Base-by-base conservation (phyloP, 192 early-diverging fungal genomes). In the Backusella sp. region DNA sequence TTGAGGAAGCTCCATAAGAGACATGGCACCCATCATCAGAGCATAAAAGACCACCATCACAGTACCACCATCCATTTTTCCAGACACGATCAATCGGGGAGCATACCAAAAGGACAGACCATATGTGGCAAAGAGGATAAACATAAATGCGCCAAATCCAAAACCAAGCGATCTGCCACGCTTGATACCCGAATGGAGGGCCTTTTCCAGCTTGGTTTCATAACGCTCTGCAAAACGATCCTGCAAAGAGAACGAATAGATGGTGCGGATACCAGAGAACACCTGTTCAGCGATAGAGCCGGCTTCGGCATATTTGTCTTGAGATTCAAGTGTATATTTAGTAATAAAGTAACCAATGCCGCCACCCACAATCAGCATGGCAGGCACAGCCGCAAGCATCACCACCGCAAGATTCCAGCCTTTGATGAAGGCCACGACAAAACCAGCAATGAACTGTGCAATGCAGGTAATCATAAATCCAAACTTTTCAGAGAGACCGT, bases 31-130 rank as follows among this genome's bases (percentile, higher is more conserved):
- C 49, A 97, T 91, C 2, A 96, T 86, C 76, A 97, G 84, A 46
- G 92, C 41, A 79, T 97, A 95, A 79, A 98, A 97, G 71, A 93
- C 93, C 72, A 89, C 94, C 36, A 96, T 79, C n/a, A 97, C 91
- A 21, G 84, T 69, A 0, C 82, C 85, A 44, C 86, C 83, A 41
- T 37, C 72, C 71, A 87, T 79, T 39, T 75, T 70, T 2, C 83
- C 78, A 17, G 82, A 30, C 14, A 62, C 59, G 69, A 92, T 88
- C 34, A 91, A 84, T 56, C 76, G 82, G 56, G 89, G 77, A 42
- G 94, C 96, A 77, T 94, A 96, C 88, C 91, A 95, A 84, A 94
- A 94, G 12, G 94, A 89, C 28, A 96, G 87, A 6, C 88, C 88
- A 76, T 95, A 96, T 1, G 90, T 83, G 35, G 79, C 68, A 74